Evolutionary conservation across 2,329 filamentous ascomycete species (phyloP), one percentile per base, ranked within the genome.

Genomic region (Dactylella cylindrospora): DNA sequence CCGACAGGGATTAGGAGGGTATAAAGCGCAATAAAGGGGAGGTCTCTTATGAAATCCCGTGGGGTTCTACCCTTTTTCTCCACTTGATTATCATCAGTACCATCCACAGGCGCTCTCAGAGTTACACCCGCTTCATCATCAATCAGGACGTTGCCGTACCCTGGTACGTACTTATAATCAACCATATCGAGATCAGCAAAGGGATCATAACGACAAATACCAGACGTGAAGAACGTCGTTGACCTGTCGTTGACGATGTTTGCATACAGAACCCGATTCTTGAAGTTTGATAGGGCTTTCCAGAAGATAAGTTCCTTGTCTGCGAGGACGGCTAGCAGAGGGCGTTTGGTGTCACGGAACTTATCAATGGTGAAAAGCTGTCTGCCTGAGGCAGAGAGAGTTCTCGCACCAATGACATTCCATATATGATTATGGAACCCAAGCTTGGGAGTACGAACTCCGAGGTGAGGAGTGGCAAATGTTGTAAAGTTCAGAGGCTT

Each of bases 401-500:
- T 89, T 52, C 86, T 80, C 0, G 89, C 84, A 36, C 89, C 91
- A 2, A 97, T 72, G n/a, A 85, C 80, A 70, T 97, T 97, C 83
- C 78, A 96, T 54, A 86, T 75, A 70, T 79, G 80, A 70, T 82
- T 84, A 53, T 80, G 77, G 74, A 80, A 79, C 12, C 86, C 86
- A 39, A 80, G 81, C 35, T 84, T 73, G 1, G 87, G 86, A 1
- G 83, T 82, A 43, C 85, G 78, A 1, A 86, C 85, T n/a, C 87
- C 87, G 5, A 90, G 78, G 73, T 90, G 87, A 19, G 87, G 91
- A 25, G 86, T 85, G 3, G 87, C 91, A 73, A 97, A 96, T 0
- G 90, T 95, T 2, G 86, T 88, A 73, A 97, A 96, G 76, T 95
- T 96, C 80, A 91, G 81, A 66, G 91, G 91, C 70, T 89, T 79